Evolutionary conservation across 2,329 filamentous ascomycete genomes (phyloP), one percentile per base, ranked within the genome.

Genomic region (Venturia asperata): DNA sequence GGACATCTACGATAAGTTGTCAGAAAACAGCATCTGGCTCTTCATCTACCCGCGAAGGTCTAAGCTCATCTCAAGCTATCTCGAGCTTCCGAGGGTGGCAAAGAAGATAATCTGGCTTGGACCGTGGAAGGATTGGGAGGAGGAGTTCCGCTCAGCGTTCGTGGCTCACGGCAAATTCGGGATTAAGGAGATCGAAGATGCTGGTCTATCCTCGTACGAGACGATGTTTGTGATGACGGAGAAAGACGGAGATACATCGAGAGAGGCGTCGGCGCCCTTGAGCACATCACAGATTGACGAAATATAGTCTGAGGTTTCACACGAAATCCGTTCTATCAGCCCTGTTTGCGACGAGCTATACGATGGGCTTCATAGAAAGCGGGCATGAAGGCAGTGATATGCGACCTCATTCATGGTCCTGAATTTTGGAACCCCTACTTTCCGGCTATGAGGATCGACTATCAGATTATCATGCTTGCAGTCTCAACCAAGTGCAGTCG

Each of bases 71-170:
- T 42, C 37, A 27, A 10, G n/a, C 21, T 61, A 61, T 27, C 60
- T 61, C 19, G n/a, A 45, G 39, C 37, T 61, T 27, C n/a, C 39
- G 3, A 61, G 1, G 17, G 21, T 61, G 21, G n/a, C 37, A n/a
- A 34, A 10, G 5, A 43, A n/a, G 34, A 45, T 61, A 3, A 13
- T 61, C 5, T 61, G 60, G 60, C 37, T 61, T 17, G 60, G 60
- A 43, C 60, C 60, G 15, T 15, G 37, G n/a, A 61, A 27, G 15
- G 60, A 61, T 17, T 61, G 60, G 60, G 52, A 58, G 60, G 52
- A 58, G 9, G 52, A 58, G 9, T 58, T 58, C 30, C 52, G 30
- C 24, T 10, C 52, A 11, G 27, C 52, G 7, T 58, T 58, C 13
- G 2, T 58, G 17, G 52, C 27, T n/a, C 3, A 9, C 19, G 30